Conservation (phyloP, 1,139 yeast species). For the Kurtzmaniella natalensis region DNA sequence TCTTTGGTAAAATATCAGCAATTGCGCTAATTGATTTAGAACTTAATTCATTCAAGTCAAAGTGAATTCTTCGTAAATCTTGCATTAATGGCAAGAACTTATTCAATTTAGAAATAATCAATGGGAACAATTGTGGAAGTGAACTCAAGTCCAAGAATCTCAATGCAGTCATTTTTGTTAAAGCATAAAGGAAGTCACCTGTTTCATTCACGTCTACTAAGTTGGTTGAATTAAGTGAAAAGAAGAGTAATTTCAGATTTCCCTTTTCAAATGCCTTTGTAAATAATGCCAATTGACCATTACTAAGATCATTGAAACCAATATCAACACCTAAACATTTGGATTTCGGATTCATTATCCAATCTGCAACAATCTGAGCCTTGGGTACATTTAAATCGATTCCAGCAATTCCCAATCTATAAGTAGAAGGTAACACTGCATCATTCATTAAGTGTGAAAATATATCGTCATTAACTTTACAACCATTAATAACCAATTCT, state of each 20-base stretch:
- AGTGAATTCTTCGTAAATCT: constrained; percentile 66
- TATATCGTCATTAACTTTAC: constrained; percentile 52
- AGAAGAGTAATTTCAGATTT: constrained; percentile 46
- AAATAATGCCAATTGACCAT: constrained; percentile 50
- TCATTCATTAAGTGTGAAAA: constrained; percentile 49
- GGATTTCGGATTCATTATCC: constrained; percentile 53
- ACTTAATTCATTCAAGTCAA: constrained; percentile 67
- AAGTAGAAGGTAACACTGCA: constrained; percentile 54
- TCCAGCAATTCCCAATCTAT: constrained; percentile 74
- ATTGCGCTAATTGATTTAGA: constrained; percentile 62
- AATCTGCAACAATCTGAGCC: constrained; percentile 50
- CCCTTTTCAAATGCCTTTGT: constrained; percentile 36
- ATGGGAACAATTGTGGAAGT: constrained; percentile 71
- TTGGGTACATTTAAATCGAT: constrained; percentile 59
- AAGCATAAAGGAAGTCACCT: constrained; percentile 44
- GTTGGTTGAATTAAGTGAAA: constrained; percentile 70
- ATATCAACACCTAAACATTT: constrained; percentile 78
- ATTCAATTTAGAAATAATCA: constrained; percentile 55
- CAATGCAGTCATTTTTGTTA: constrained; percentile 51
- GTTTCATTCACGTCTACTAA: constrained; percentile 52
- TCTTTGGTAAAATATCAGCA: constrained; percentile 65
- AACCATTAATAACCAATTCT: constrained; percentile 79
- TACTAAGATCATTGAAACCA: constrained; percentile 72
- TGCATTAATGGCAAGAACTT: constrained; percentile 63
- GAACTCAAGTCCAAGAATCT: constrained; percentile 76